Evolutionary conservation across 441 rosid genomes (phyloP), one percentile per base, ranked within the genome.

Genomic region (Pelargonium citronellum): DNA sequence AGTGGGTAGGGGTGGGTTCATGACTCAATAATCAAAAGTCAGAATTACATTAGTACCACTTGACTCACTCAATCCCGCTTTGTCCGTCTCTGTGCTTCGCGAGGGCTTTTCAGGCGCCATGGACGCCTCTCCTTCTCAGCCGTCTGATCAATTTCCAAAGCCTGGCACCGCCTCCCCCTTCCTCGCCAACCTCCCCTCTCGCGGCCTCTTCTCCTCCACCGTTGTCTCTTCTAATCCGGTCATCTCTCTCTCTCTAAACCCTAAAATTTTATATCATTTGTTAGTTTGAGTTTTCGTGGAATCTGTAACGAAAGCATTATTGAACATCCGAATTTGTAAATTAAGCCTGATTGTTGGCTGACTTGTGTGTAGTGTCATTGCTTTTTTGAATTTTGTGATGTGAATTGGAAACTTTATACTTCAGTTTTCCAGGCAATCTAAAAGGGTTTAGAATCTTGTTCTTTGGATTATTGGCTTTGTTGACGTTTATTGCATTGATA

Each of bases 131-230:
- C 76, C 90, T 70, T 69, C 78, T 24, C 81, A 69, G 62, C 77
- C 75, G 19, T 81, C 78, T 15, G 87, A 83, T 71, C 74, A 81
- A 7, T 76, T 67, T 75, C 78, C 67, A 20, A 62, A 74, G 73
- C 71, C 81, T 60, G 5, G 71, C 17, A 75, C 71, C 58, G 84
- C 83, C 24, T 79, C 95, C 64, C 82, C 77, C 71, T 84, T 87
- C 73, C 98, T 94, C 63, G 64, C 90, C 55, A 73, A 91, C 72
- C 98, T 94, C 64, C 97, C 97, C 8, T 91, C 93, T 71, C 91
- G 90, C 49, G 97, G 96, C 72, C 82, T 83, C 79, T 81, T 91
- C 68, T 85, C 96, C 70, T 89, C 97, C 73, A 78, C 90, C 62
- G 79, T 83, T 74, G 73, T 87, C 80, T 87, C 93, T 72, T 82